These are phyloP conservation scores for Plasmodium sp. DNA, from an alignment of 169 alveolate genomes.

Conservation along the genomic window DNA sequence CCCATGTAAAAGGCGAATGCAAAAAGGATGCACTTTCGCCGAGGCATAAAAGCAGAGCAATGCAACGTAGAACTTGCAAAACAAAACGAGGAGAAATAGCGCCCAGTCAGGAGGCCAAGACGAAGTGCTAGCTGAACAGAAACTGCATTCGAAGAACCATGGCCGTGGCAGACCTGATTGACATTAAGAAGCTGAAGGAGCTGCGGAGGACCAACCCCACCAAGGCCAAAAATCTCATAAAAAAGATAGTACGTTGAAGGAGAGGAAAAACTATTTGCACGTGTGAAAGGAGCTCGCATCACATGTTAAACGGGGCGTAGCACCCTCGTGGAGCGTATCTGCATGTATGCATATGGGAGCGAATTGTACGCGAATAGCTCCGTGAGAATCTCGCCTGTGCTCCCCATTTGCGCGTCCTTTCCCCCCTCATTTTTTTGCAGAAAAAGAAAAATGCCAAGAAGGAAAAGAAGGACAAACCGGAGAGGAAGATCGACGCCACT, in stretches of 20 bases:
- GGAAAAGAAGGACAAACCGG: constrained; percentile 27
- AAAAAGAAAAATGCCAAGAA: constrained; percentile 63
- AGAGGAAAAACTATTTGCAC: neutral
- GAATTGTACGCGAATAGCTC: neutral
- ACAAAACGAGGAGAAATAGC: neutral
- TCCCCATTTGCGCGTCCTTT: neutral
- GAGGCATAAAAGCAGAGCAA: neutral
- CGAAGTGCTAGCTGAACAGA: neutral
- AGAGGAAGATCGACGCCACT: neutral
- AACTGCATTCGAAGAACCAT: neutral
- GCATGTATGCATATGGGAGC: neutral
- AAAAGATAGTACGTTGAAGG: constrained; percentile 61
- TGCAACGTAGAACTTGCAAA: neutral
- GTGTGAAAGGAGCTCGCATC: neutral
- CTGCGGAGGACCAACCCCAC: constrained; percentile 79
- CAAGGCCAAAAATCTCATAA: constrained; percentile 80
- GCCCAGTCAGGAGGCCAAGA: neutral
- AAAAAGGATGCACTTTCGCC: neutral
- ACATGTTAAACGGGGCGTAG: constrained; percentile 1
- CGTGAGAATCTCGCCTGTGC: neutral
- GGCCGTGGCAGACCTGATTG: constrained; percentile 40
- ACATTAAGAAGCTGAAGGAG: constrained; percentile 55
- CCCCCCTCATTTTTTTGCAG: neutral
- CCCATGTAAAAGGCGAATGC: neutral
- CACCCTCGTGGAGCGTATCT: neutral